Base-by-base conservation (phyloP, 2,329 filamentous ascomycete genomes). In the Fusarium udum region DNA sequence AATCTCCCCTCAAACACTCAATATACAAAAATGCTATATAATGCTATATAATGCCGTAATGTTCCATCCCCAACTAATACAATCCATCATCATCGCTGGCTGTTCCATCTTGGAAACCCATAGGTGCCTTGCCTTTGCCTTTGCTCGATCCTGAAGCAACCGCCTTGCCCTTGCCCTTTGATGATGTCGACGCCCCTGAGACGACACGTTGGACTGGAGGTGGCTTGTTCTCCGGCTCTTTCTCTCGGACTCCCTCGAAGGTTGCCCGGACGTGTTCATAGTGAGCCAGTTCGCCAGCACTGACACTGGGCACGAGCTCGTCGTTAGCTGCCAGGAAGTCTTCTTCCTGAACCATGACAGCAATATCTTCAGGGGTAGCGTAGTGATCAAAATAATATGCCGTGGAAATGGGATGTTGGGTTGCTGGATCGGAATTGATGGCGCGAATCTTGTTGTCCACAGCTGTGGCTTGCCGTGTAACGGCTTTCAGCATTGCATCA, bases 401-500 rank as follows among this genome's bases (percentile, higher is more conserved):
- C 4, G 95, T 97, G 4, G 93, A 93, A 72, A 98, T 87, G 85
- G 48, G 86, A 83, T 53, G 78, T 42, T 75, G 68, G 11, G 75
- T 78, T n/a, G 75, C 78, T 7, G 80, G 80, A 49, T 82, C 82
- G 6, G 84, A 81, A 77, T 93, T 93, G 80, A 97, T 86, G 9
- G 87, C 86, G 28, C 88, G 88, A 74, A 99, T 93, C 82, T 96
- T 96, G 57, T 89, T 87, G 80, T 99, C 96, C 6, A 98, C 95
- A 4, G 90, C 87, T 3, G 90, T 89, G 5, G 96, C 95, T 80
- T 97, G 94, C 10, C 96, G 91, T 6, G 96, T 99, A 66, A 99
- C 95, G 26, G 96, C 96, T 82, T 99, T 98, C 75, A 99, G 92
- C 96, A 99, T 99, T 58, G 96, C 95, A 82, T 99, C 96, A 48